Conservation (phyloP, 2,329 filamentous ascomycete genomes). For the Cryphonectria nitschkei region DNA sequence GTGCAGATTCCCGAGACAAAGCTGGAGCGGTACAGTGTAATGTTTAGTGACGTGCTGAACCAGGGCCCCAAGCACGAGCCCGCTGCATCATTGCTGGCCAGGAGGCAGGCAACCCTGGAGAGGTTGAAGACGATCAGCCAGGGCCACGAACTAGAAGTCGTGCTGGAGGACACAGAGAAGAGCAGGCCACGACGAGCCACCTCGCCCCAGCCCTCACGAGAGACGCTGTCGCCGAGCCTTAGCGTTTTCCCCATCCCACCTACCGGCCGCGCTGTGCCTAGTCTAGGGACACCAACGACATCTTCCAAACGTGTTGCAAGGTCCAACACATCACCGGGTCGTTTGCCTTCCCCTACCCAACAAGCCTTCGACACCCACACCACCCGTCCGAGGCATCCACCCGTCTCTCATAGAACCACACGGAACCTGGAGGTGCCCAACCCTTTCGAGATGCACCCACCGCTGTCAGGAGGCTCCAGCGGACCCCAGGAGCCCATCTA, state of each 20-base stretch:
- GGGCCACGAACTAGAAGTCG: slow-evolving; percentile 19
- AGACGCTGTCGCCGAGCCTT: slow-evolving; percentile 48
- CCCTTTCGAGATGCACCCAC: slow-evolving; percentile 23
- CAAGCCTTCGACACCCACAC: slow-evolving; percentile 41
- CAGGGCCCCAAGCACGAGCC: slow-evolving; percentile 37
- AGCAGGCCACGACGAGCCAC: slow-evolving; percentile 48
- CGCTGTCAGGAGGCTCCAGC: neutral
- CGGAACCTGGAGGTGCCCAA: slow-evolving; percentile 25
- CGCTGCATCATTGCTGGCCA: slow-evolving; percentile 52
- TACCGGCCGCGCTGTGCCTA: slow-evolving; percentile 28
- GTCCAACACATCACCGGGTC: slow-evolving; percentile 60
- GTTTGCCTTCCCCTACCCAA: slow-evolving; percentile 48
- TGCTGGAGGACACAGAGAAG: slow-evolving; percentile 42
- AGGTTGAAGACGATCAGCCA: slow-evolving; percentile 57
- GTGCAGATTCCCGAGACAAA: slow-evolving; percentile 80
- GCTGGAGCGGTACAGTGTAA: slow-evolving; percentile 90
- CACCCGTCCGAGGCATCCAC: neutral
- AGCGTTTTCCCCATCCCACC: slow-evolving; percentile 49
- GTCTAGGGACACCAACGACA: slow-evolving; percentile 33
- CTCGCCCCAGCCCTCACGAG: slow-evolving; percentile 47
- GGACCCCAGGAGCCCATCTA: slow-evolving; percentile 24
- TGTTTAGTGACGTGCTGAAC: slow-evolving; percentile 80
- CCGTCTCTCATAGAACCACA: slow-evolving; percentile 12
- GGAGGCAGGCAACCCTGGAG: slow-evolving; percentile 62
- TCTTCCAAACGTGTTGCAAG: slow-evolving; percentile 47